These are phyloP conservation scores for Trichoderma citrinoviride DNA, from an alignment of 2,329 filamentous ascomycete genomes.

Conservation along the genomic window DNA sequence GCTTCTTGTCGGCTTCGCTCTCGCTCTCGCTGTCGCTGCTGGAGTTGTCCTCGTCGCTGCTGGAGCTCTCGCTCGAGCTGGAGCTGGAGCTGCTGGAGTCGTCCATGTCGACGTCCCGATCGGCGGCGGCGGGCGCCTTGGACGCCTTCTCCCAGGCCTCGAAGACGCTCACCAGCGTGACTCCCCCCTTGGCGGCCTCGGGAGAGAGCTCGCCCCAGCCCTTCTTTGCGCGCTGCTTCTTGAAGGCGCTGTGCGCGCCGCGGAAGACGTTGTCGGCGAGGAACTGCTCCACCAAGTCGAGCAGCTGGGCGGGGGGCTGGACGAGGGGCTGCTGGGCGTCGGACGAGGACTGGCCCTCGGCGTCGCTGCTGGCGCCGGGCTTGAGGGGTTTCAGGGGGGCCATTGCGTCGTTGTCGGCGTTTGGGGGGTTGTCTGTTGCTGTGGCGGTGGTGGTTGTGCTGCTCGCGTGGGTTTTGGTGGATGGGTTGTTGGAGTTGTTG, in stretches of 20 bases:
- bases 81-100: conserved; percentile 19
- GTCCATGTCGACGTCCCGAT: conserved; percentile 27
- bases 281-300: conserved; percentile 66
- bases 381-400: conserved; percentile 31
- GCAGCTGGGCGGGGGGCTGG: conserved; percentile 55
- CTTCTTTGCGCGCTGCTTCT: conserved; percentile 58
- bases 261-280: conserved; percentile 64
- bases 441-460: conserved; percentile 2
- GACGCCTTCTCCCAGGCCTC: conserved; percentile 47
- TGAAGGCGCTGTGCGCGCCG: conserved; percentile 59
- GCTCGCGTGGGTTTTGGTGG: background rate
- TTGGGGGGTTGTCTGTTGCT: conserved; percentile 22
- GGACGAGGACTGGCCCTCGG: conserved; percentile 20
- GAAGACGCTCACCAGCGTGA: conserved; percentile 49
- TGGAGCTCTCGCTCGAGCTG: conserved; percentile 32
- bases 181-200: conserved; percentile 28
- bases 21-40: conserved; percentile 30
- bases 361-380: conserved; percentile 27
- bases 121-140: conserved; percentile 8
- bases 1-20: conserved; percentile 24
- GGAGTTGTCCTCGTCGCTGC: conserved; percentile 32
- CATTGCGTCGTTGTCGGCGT: conserved; percentile 31
- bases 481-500: conserved; percentile 35
- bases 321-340: background rate
- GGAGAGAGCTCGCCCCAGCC: conserved; percentile 42